Base-by-base conservation (phyloP, 2,329 filamentous ascomycete species). In the Ophiocordyceps australis region DNA sequence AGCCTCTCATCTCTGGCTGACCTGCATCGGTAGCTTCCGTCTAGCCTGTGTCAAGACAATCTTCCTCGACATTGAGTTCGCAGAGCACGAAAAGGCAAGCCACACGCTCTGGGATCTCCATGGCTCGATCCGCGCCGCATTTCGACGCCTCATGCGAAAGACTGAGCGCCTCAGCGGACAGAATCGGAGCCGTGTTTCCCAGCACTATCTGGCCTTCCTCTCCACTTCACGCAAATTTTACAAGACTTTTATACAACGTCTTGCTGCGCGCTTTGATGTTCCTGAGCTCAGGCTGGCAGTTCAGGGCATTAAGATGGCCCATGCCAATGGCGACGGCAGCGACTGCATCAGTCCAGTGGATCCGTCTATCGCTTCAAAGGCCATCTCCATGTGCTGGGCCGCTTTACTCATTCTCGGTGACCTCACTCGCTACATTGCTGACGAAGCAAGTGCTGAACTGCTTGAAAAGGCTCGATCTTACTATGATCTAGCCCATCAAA, bases 161-260 rank as follows among this genome's bases (percentile, higher is more conserved):
- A n/a, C n/a, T n/a, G n/a, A n/a, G n/a, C n/a, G n/a, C n/a, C n/a
- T n/a, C n/a, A n/a, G n/a, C n/a, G n/a, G n/a, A n/a, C n/a, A n/a
- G n/a, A n/a, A n/a, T n/a, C n/a, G n/a, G n/a, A n/a, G n/a, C n/a
- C n/a, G n/a, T n/a, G n/a, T n/a, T n/a, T n/a, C n/a, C n/a, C n/a
- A n/a, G n/a, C n/a, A n/a, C n/a, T n/a, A n/a, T n/a, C n/a, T n/a
- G n/a, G n/a, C n/a, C 37, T 95, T 92, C 47, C 70, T 95, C 38
- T 91, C 86, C 50, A 75, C 74, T 24, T 78, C 82, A 36, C 80
- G 89, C 49, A 71, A 72, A 40, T 94, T 92, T 49, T 95, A 95
- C 58, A 72, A 78, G 41, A 74, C 72, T 36, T 89, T 81, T 41
- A 76, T 94, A 28, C 73, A 86, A 47, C 70, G 74, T 29, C 59